phyloP scores from a whole-genome alignment of 371 early-diverging fungal genomes.

The Lichtheimia ramosa region DNA sequence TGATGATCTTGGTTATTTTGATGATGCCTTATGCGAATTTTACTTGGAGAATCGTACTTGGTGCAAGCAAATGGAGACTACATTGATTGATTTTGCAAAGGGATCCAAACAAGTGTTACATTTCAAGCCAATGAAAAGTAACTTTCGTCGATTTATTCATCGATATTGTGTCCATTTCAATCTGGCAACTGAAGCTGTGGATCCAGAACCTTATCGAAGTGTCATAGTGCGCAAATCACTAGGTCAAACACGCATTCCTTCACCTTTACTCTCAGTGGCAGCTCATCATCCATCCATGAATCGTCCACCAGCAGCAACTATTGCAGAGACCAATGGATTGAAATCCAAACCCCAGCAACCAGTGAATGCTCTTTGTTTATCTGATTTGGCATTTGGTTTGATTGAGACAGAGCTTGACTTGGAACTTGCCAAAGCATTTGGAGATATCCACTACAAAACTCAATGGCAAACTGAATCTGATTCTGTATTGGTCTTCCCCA shows the following conservation, averaged over 20 bases:
- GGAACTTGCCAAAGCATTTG: constrained; percentile 37
- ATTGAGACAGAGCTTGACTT: constrained; percentile 50
- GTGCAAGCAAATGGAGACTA: constrained; percentile 64
- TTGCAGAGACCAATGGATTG: constrained; percentile 9
- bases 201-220: constrained; percentile 73
- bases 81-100: constrained; percentile 59
- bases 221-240: constrained; percentile 61
- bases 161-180: constrained; percentile 68
- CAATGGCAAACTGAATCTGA: constrained; percentile 54
- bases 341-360: constrained; percentile 26
- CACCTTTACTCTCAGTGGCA: constrained; percentile 40
- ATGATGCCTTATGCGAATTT: constrained; percentile 62
- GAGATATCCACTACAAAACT: constrained; percentile 41
- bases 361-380: constrained; percentile 57
- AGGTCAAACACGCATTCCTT: constrained; percentile 33
- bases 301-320: constrained; percentile 30
- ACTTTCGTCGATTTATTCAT: constrained; percentile 69
- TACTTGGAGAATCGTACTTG: constrained; percentile 55
- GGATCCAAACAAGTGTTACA: constrained; percentile 49
- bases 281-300: constrained; percentile 35
- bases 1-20: constrained; percentile 57
- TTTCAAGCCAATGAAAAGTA: constrained; percentile 68
- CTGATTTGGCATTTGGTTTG: constrained; percentile 57
- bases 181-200: constrained; percentile 65
- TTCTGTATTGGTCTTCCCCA: constrained; percentile 52